These are phyloP conservation scores for Nannochloris sp. DNA, from an alignment of 139 green algal species.

Conservation along the genomic window DNA sequence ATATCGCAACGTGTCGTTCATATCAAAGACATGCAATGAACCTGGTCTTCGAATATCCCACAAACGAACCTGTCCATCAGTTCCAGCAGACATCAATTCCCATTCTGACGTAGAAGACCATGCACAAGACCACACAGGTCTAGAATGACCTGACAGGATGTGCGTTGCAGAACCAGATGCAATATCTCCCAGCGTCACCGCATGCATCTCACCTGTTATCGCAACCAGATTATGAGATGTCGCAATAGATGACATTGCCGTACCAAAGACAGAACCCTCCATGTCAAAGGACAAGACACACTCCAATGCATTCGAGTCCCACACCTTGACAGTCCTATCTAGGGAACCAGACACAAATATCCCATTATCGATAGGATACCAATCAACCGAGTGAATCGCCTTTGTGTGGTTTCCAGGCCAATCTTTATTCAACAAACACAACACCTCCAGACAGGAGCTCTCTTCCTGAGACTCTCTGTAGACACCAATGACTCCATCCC, in stretches of 20 bases:
- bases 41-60: slow-evolving; percentile 69
- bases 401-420: slow-evolving; percentile 25
- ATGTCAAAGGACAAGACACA: slow-evolving; percentile 52
- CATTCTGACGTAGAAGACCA: slow-evolving; percentile 61
- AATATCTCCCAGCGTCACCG: slow-evolving; percentile 57
- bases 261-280: slow-evolving; percentile 38
- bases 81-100: slow-evolving; percentile 53
- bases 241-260: slow-evolving; percentile 59
- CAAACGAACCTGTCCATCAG: slow-evolving; percentile 49
- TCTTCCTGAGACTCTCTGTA: slow-evolving; percentile 36
- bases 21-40: slow-evolving; percentile 46
- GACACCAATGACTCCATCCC: slow-evolving; percentile 35
- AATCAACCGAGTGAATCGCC: slow-evolving; percentile 38
- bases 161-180: slow-evolving; percentile 59
- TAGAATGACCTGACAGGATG: slow-evolving; percentile 60
- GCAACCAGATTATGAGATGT: slow-evolving; percentile 54
- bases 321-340: slow-evolving; percentile 62
- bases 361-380: slow-evolving; percentile 83
- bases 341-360: slow-evolving; percentile 51
- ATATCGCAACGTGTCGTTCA: slow-evolving; percentile 29
- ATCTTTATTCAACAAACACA: slow-evolving; percentile 9
- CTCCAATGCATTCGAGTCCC: slow-evolving; percentile 63
- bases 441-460: background rate
- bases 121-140: slow-evolving; percentile 43
- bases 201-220: slow-evolving; percentile 34